These are phyloP conservation scores for Exophiala sp. DNA, from an alignment of 2,329 filamentous ascomycete species.

Conservation along the genomic window DNA sequence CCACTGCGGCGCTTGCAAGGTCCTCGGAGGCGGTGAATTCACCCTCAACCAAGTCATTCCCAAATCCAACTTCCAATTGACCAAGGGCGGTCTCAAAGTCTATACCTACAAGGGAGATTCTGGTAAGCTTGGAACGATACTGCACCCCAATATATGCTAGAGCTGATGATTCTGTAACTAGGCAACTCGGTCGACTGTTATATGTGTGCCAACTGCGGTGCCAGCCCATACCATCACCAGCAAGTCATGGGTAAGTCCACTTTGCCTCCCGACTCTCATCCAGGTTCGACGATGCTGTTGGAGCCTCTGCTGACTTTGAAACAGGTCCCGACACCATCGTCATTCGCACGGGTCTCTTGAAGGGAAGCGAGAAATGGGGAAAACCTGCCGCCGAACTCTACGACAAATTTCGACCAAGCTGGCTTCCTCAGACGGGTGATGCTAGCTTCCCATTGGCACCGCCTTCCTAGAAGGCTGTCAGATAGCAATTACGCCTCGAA, in stretches of 20 bases:
- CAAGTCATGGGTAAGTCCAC: conserved; percentile 39
- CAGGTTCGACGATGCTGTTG: no score
- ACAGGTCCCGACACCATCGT: conserved; percentile 44
- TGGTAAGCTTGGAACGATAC: conserved; percentile 33
- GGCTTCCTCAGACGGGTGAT: conserved; percentile 41
- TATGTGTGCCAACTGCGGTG: conserved; percentile 53
- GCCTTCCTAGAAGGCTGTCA: conserved; percentile 12
- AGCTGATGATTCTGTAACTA: conserved; percentile 17
- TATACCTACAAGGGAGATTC: conserved; percentile 55
- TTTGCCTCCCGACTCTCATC: no score
- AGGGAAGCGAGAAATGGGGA: conserved; percentile 43
- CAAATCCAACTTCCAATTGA: conserved; percentile 46
- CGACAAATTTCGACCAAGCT: conserved; percentile 47
- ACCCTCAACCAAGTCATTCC: conserved; percentile 53
- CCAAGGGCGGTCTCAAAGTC: conserved; percentile 45
- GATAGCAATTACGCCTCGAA: no score
- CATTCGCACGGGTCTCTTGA: conserved; percentile 47
- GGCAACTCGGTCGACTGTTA: conserved; percentile 53
- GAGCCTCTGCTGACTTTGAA: no score
- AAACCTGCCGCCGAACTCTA: conserved; percentile 50
- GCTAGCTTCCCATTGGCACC: conserved; percentile 20
- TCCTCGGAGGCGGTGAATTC: conserved; percentile 46
- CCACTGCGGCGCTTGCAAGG: conserved; percentile 55
- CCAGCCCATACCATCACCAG: conserved; percentile 53
- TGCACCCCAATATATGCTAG: not conserved